Evolutionary conservation across 139 green algal species (phyloP).

Genomic region (Chlamydomonas sphaeroides): DNA sequence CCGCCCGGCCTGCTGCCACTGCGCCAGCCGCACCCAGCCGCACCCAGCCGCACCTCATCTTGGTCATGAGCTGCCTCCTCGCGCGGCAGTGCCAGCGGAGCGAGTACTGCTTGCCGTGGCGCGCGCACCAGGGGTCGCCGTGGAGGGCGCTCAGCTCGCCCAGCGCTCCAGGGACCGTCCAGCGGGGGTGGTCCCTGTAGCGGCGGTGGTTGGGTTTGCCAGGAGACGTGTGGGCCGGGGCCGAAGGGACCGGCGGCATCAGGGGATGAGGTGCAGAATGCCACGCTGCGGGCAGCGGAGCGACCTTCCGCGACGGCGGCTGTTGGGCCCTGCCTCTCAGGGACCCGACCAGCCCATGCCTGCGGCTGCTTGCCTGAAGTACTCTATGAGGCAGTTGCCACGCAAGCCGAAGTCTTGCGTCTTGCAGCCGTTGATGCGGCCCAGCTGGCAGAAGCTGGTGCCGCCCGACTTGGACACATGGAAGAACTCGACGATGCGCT

Average conservation of each 20-base stretch:
- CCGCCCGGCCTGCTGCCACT: no score
- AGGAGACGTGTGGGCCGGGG: no score
- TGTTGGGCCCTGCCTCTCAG: no score
- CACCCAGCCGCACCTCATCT: background rate
- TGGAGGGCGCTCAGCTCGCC: background rate
- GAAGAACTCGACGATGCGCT: constrained; percentile 45
- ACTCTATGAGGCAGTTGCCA: constrained; percentile 34
- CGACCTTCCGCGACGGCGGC: no score
- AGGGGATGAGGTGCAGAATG: no score
- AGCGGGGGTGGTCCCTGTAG: constrained; percentile 30
- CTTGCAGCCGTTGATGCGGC: constrained; percentile 34
- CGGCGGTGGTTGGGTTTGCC: no score
- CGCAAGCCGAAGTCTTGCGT: background rate
- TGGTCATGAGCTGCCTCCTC: constrained; percentile 8
- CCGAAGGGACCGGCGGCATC: no score
- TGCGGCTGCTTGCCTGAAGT: constrained; percentile 40
- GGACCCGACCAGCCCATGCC: background rate
- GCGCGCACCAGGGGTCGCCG: constrained; percentile 39
- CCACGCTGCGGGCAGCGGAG: no score
- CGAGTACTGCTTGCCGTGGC: constrained; percentile 9
- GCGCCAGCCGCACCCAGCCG: no score
- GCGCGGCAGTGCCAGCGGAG: constrained; percentile 9
- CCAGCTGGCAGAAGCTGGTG: constrained; percentile 41
- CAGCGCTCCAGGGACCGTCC: constrained; percentile 4
- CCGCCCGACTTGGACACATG: constrained; percentile 41